A percentile compares a stretch with the other conserved stretches of the same genome.
phyloP scores from a whole-genome alignment of 129 eudicot genomes.

The Pseudognaphalium luteoalbum region DNA sequence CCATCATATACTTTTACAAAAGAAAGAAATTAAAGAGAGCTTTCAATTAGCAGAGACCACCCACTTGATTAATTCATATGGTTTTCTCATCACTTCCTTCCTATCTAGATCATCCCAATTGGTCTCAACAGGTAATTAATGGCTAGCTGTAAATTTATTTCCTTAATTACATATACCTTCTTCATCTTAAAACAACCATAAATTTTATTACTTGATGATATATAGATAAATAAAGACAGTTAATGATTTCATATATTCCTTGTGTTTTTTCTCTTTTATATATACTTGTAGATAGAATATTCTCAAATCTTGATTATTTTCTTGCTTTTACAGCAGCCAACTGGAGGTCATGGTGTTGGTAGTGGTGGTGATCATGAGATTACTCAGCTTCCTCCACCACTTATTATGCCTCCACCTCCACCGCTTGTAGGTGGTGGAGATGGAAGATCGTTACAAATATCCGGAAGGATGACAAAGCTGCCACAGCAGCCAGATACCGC shows the following conservation, averaged over 20 bases:
- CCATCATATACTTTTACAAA: conserved; percentile 33
- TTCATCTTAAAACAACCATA: conserved; percentile 13
- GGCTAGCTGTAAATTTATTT: neutral
- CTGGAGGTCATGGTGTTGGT: conserved; percentile 30
- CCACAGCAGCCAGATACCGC: conserved; percentile 41
- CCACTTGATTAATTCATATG: conserved; percentile 33
- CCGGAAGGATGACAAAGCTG: conserved; percentile 36
- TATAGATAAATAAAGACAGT: neutral
- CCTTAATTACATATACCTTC: conserved; percentile 15
- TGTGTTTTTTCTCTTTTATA: conserved; percentile 26
- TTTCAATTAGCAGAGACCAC: conserved; percentile 30
- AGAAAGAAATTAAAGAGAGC: conserved; percentile 31
- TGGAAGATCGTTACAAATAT: conserved; percentile 29
- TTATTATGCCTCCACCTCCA: conserved; percentile 29
- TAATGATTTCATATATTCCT: conserved; percentile 30
- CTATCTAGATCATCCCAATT: conserved; percentile 57
- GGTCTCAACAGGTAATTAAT: conserved; percentile 47
- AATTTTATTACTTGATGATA: neutral
- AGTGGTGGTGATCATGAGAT: conserved; percentile 39
- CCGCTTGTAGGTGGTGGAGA: conserved; percentile 19
- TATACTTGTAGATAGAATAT: conserved; percentile 36
- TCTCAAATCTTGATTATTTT: conserved; percentile 19
- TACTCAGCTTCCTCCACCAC: conserved; percentile 29
- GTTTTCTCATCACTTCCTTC: conserved; percentile 56
- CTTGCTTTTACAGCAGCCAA: conserved; percentile 39